phyloP scores from a whole-genome alignment of 23 red algal species.

The Gracilaria gracilis region DNA sequence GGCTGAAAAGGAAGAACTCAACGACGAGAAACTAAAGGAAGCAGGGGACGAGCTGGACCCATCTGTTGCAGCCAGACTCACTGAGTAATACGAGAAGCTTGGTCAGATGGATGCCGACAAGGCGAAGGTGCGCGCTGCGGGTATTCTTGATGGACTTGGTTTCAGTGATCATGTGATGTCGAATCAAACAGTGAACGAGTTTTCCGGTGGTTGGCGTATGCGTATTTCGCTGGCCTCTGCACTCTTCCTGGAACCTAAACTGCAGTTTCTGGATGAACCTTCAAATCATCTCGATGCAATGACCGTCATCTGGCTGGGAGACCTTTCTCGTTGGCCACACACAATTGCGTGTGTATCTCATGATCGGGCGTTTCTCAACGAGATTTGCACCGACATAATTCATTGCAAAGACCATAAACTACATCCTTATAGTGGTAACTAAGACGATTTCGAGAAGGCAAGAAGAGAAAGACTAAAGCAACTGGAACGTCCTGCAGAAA shows the following conservation, averaged over 20 bases:
- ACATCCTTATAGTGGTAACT: conserved; percentile 93
- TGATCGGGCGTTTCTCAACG: conserved; percentile 94
- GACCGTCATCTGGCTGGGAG: conserved; percentile 89
- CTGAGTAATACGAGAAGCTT: conserved; percentile 81
- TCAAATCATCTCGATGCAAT: conserved; percentile 91
- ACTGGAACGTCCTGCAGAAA: conserved; percentile 69
- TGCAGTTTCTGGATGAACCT: conserved; percentile 92
- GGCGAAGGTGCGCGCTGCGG: conserved; percentile 80
- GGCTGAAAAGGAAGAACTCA: conserved; percentile 74
- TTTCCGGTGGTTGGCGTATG: conserved; percentile 98
- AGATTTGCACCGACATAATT: conserved; percentile 89
- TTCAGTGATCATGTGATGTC: conserved; percentile 79
- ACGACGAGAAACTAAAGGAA: conserved; percentile 39
- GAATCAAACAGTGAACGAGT: conserved; percentile 64
- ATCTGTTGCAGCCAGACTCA: conserved; percentile 52
- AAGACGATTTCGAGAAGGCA: conserved; percentile 90
- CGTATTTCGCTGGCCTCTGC: conserved; percentile 88
- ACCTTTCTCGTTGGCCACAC: conserved; percentile 77
- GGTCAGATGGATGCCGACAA: conserved; percentile 84
- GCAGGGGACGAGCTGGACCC: conserved; percentile 60
- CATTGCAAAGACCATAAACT: conserved; percentile 88
- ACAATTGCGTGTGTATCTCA: conserved; percentile 92
- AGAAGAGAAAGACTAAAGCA: conserved; percentile 84
- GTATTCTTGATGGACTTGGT: conserved; percentile 89
- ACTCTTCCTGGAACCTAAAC: conserved; percentile 84